phyloP scores from a whole-genome alignment of 2,329 filamentous ascomycete genomes.

The Aspergillus tanneri region DNA sequence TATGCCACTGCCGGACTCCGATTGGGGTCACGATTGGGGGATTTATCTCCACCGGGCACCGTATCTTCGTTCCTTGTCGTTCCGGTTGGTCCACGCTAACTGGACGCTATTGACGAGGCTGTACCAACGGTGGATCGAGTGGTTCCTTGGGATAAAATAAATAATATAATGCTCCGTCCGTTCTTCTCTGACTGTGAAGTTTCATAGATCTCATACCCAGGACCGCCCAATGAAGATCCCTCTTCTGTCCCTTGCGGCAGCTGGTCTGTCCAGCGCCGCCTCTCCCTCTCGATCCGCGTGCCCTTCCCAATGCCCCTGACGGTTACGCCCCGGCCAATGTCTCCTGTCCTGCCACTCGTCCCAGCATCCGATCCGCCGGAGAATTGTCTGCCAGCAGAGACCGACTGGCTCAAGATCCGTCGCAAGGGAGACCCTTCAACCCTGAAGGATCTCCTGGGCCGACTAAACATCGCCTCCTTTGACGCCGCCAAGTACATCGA shows the following conservation, averaged over 20 bases:
- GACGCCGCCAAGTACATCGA: conserved; percentile 71
- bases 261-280: conserved; percentile 12
- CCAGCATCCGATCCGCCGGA: conserved; percentile 64
- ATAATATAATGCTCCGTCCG: not conserved
- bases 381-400: conserved; percentile 69
- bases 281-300: conserved; percentile 31
- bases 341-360: conserved; percentile 66
- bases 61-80: conserved; percentile 4
- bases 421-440: conserved; percentile 70
- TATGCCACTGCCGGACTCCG: conserved; percentile 10
- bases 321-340: conserved; percentile 70
- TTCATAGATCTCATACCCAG: no score
- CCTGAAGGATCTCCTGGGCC: conserved; percentile 70
- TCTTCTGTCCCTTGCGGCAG: conserved; percentile 7
- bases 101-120: not conserved
- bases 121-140: no score
- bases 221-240: conserved; percentile 13
- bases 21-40: conserved; percentile 3
- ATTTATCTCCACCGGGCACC: not conserved
- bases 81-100: conserved; percentile 11
- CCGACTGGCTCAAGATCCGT: conserved; percentile 69
- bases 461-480: conserved; percentile 71
- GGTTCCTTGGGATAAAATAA: conserved; percentile 1
- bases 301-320: conserved; percentile 58
- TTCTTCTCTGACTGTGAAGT: no score